Conservation (phyloP, 2,329 filamentous ascomycete genomes). For the Calonectria pseudoturangicola region DNA sequence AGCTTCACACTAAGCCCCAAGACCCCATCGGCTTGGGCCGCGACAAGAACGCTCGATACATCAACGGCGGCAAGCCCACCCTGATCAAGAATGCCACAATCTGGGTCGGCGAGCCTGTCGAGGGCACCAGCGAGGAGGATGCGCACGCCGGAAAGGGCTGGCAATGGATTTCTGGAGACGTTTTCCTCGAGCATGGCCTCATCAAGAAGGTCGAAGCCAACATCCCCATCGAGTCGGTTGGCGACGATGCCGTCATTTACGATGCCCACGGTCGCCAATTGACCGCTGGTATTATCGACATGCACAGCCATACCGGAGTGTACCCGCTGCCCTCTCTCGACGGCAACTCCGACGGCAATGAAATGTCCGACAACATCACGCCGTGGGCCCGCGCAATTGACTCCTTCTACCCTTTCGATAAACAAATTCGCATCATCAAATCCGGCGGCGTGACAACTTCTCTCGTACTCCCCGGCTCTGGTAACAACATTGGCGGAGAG, state of each 20-base stretch:
- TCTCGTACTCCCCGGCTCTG: constrained; percentile 79
- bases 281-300: constrained; percentile 81
- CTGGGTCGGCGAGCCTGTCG: constrained; percentile 77
- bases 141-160: constrained; percentile 76
- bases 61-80: constrained; percentile 75
- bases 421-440: constrained; percentile 81
- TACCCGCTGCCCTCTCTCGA: constrained; percentile 72
- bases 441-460: constrained; percentile 83
- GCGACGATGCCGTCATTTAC: constrained; percentile 70
- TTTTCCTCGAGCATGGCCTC: constrained; percentile 76
- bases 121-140: constrained; percentile 70
- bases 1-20: constrained; percentile 71
- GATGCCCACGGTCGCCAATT: constrained; percentile 77
- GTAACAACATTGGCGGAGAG: constrained; percentile 84
- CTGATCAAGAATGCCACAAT: constrained; percentile 80
- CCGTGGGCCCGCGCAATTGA: constrained; percentile 82
- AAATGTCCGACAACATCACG: constrained; percentile 78
- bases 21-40: constrained; percentile 75
- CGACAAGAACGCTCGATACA: constrained; percentile 75
- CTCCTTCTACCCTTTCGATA: constrained; percentile 77
- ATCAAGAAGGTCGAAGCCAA: constrained; percentile 71
- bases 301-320: constrained; percentile 81
- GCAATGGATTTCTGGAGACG: constrained; percentile 76
- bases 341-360: constrained; percentile 77
- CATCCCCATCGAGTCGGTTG: constrained; percentile 65